These are phyloP conservation scores for Neofusicoccum ribis DNA, from an alignment of 2,329 filamentous ascomycete genomes.

Conservation along the genomic window DNA sequence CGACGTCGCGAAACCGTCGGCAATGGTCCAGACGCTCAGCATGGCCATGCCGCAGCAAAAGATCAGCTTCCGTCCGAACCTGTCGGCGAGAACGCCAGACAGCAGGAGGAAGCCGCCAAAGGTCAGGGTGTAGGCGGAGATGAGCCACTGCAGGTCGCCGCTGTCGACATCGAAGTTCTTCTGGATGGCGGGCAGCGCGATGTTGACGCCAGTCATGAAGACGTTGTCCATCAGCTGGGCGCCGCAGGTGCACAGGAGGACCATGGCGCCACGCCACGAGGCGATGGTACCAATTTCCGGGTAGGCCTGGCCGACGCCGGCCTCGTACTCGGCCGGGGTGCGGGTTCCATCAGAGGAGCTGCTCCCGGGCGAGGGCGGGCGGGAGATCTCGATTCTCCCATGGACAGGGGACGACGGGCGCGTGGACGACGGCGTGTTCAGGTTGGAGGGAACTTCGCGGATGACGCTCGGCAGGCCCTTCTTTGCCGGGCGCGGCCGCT, in stretches of 20 bases:
- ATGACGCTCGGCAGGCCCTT: conserved; percentile 14
- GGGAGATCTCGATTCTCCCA: not conserved
- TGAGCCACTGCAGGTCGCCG: conserved; percentile 21
- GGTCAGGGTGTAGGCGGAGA: conserved; percentile 22
- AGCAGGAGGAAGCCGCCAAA: conserved; percentile 30
- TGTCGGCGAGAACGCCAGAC: conserved; percentile 34
- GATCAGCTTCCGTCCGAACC: conserved; percentile 41
- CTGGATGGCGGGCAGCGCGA: conserved; percentile 21
- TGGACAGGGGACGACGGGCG: conserved; percentile 17
- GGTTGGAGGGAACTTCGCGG: conserved; percentile 16
- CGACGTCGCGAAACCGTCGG: conserved; percentile 46
- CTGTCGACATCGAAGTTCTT: conserved; percentile 19
- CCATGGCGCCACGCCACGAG: conserved; percentile 42
- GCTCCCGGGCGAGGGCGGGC: conserved; percentile 9
- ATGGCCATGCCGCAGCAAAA: conserved; percentile 39
- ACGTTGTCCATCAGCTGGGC: conserved; percentile 48
- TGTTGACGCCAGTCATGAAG: conserved; percentile 32
- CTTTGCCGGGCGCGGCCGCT: conserved; percentile 17
- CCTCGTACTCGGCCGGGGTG: conserved; percentile 12
- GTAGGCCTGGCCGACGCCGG: conserved; percentile 20
- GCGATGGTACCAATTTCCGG: conserved; percentile 37
- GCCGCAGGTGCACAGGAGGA: conserved; percentile 44
- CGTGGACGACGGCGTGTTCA: conserved; percentile 17
- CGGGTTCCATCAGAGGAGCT: not conserved
- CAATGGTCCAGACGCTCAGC: conserved; percentile 40